Base-by-base conservation (phyloP, 2,329 filamentous ascomycete genomes). In the Aspergillus fischeri region DNA sequence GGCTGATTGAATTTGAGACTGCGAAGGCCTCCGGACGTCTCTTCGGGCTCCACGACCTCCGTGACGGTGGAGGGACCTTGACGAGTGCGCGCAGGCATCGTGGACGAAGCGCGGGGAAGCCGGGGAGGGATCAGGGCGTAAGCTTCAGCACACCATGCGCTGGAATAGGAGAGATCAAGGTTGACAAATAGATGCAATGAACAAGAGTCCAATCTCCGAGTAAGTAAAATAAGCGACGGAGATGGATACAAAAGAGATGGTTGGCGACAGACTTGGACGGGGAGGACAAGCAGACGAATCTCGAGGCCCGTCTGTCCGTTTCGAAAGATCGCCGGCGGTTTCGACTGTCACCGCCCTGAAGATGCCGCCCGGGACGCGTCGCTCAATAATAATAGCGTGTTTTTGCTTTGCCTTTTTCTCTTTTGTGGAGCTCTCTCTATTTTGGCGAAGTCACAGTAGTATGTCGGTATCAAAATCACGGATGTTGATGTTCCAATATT, bases 1-100 rank as follows among this genome's bases (percentile, higher is more conserved):
- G 91, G 82, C 70, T 97, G 87, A 68, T 92, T 85, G 81, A 97
- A 97, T 65, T 86, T 79, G 50, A 99, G 84, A 52, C 64, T 69
- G 45, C 64, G 70, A 61, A 77, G 68, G 42, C 66, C 70, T 35
- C 61, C 57, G 21, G 63, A 55, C 54, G 68, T 63, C n/a, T 74
- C 73, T 59, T 73, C 71, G 42, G 65, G 52, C 54, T 70, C 67
- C 55, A 67, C 63, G 57, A 62, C 63, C 63, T 73, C 72, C 47
- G 67, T 63, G 60, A 64, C 61, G 51, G 70, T 63, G 55, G 67
- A 63, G 63, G 66, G 69, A 60, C 66, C 66, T 67, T 72, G 70
- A 63, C 75, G 73, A 68, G 71, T 75, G 72, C 75, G 75, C 72
- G 74, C 69, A 65, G 73, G 74, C 75, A 77, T 77, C 59, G 66